Conservation (phyloP, 768 basidiomycete species). For the Termitomyces sp. region DNA sequence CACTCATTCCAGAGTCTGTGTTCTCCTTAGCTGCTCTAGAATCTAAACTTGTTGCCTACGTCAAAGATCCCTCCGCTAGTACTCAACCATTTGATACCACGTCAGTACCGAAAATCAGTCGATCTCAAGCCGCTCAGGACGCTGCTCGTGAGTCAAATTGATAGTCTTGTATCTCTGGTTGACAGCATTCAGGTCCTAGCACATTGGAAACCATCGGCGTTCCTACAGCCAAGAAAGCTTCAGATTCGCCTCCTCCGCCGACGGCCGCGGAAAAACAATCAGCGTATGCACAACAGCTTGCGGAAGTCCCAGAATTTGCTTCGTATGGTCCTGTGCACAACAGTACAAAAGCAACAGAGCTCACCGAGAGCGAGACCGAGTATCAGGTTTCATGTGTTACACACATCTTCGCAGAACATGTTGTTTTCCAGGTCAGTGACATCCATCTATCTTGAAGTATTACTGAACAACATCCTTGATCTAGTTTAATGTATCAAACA, state of each 20-base stretch:
- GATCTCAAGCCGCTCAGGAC: constrained; percentile 86
- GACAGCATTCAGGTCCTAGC: constrained; percentile 60
- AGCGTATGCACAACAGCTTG: constrained; percentile 78
- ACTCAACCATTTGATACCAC: constrained; percentile 78
- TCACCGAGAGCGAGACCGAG: constrained; percentile 97
- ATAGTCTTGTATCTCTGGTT: constrained; percentile 2
- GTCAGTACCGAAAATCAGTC: constrained; percentile 89
- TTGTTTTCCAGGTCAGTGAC: constrained; percentile 87
- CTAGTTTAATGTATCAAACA: constrained; percentile 97
- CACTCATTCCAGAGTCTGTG: constrained; percentile 68
- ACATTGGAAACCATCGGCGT: constrained; percentile 80
- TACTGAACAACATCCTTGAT: background rate
- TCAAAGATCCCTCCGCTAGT: constrained; percentile 72
- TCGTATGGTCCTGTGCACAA: constrained; percentile 83
- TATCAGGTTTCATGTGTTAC: constrained; percentile 97
- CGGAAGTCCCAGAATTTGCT: constrained; percentile 80
- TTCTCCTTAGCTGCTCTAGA: constrained; percentile 90
- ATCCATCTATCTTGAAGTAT: background rate
- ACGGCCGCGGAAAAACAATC: constrained; percentile 86
- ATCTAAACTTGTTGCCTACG: constrained; percentile 87
- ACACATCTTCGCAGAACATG: constrained; percentile 91
- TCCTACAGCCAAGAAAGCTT: constrained; percentile 52
- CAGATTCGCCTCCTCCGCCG: constrained; percentile 64
- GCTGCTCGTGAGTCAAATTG: constrained; percentile 58
- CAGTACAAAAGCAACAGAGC: constrained; percentile 76